These are phyloP conservation scores for Curvularia lunata DNA, from an alignment of 2,329 filamentous ascomycete genomes.

Conservation along the genomic window DNA sequence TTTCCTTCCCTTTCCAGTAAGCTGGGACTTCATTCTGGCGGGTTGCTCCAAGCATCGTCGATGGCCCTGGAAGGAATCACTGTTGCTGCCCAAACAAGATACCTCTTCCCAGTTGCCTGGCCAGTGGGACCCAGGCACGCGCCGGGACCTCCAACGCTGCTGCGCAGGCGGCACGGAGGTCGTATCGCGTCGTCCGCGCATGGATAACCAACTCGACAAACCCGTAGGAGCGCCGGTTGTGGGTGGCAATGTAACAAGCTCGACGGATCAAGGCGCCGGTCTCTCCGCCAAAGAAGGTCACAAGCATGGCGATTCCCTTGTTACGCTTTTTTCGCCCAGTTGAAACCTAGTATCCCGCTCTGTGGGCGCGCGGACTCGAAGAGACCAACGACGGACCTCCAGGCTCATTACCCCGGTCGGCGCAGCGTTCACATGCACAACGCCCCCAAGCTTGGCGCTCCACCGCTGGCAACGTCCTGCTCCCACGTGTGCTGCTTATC, in stretches of 20 bases:
- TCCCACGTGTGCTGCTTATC: conserved; percentile 47
- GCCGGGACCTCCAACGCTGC: background rate
- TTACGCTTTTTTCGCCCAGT: conserved; percentile 9
- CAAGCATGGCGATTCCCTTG: conserved; percentile 11
- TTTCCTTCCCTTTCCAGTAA: conserved; percentile 19
- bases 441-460: conserved; percentile 34
- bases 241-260: conserved; percentile 14
- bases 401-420: conserved; percentile 28
- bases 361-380: conserved; percentile 16
- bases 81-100: conserved; percentile 18
- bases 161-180: conserved; percentile 3
- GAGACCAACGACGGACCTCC: conserved; percentile 25
- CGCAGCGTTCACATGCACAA: conserved; percentile 41
- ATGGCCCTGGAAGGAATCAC: conserved; percentile 14
- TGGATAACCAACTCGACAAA: conserved; percentile 13
- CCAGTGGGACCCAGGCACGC: conserved; percentile 4
- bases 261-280: conserved; percentile 11
- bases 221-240: conserved; percentile 16
- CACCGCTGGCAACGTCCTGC: conserved; percentile 26
- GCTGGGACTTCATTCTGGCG: conserved; percentile 22
- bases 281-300: conserved; percentile 12
- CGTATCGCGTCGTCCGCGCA: conserved; percentile 17
- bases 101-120: conserved; percentile 22
- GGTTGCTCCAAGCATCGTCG: conserved; percentile 16
- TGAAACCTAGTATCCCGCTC: conserved; percentile 13